These are phyloP conservation scores for Pythium brassicae DNA, from an alignment of 352 stramenopile species.

Conservation along the genomic window DNA sequence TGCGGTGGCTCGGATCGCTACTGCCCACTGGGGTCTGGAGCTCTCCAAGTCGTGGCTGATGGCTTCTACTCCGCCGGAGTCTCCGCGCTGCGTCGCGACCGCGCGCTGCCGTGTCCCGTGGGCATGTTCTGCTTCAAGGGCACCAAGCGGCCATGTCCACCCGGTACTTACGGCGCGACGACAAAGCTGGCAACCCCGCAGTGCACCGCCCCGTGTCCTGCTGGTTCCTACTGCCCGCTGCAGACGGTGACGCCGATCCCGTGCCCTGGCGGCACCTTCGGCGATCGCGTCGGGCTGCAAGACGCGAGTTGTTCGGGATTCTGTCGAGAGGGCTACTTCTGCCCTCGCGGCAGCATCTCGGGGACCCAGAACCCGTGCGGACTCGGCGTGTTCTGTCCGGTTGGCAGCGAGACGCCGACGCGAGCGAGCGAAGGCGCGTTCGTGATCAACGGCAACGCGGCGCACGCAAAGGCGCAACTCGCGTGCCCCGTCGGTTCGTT, in stretches of 20 bases:
- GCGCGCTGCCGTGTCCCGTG: constrained; percentile 31
- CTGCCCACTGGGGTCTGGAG: constrained; percentile 48
- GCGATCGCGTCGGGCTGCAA: constrained; percentile 28
- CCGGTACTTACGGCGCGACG: constrained; percentile 40
- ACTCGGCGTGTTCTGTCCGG: constrained; percentile 30
- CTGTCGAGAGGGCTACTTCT: constrained; percentile 64
- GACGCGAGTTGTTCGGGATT: constrained; percentile 46
- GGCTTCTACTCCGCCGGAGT: constrained; percentile 46
- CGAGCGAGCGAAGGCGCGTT: constrained; percentile 20
- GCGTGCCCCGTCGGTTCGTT: constrained; percentile 40
- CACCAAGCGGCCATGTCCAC: constrained; percentile 33
- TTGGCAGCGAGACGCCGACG: constrained; percentile 25
- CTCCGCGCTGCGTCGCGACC: constrained; percentile 19
- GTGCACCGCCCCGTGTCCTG: constrained; percentile 49
- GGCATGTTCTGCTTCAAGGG: constrained; percentile 62
- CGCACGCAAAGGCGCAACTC: constrained; percentile 7
- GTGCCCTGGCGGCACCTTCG: constrained; percentile 58
- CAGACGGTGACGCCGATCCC: constrained; percentile 19
- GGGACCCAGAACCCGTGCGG: constrained; percentile 33
- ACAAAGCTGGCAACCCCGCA: constrained; percentile 15
- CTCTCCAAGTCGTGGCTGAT: constrained; percentile 20
- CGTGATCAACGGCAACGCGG: constrained; percentile 29
- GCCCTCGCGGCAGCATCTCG: constrained; percentile 43
- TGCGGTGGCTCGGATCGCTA: constrained; percentile 44
- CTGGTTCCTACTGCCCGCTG: constrained; percentile 57